These are phyloP conservation scores for Betula pendula DNA, from an alignment of 306 rosid genomes.

Conservation along the genomic window DNA sequence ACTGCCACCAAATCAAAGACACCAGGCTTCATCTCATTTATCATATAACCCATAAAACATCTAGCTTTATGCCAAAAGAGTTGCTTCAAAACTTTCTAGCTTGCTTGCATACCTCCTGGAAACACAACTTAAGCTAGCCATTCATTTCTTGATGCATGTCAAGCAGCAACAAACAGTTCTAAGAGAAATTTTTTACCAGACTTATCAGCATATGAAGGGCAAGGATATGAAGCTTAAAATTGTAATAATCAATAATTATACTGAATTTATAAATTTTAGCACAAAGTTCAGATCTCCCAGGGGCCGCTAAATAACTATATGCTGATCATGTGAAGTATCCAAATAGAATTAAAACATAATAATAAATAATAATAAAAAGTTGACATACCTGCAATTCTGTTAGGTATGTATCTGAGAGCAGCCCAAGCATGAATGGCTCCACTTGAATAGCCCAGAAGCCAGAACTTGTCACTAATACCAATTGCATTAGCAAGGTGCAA, in stretches of 20 bases:
- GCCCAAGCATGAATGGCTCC: constrained; percentile 94
- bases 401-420: constrained; percentile 79
- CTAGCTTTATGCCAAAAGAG: neutral
- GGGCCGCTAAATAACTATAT: neutral
- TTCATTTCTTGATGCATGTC: constrained; percentile 1
- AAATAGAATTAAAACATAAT: neutral
- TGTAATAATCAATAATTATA: neutral
- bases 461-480: constrained; percentile 75
- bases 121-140: neutral
- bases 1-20: neutral
- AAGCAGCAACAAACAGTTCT: neutral
- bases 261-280: neutral
- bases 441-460: constrained; percentile 84
- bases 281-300: neutral
- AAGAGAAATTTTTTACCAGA: neutral
- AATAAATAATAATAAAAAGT: neutral
- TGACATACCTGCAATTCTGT: constrained; percentile 76
- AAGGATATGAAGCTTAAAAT: neutral
- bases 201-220: neutral
- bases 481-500: constrained; percentile 63
- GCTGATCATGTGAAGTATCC: neutral
- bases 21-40: neutral
- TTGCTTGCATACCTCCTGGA: neutral
- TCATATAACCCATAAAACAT: neutral
- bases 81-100: neutral